A percentile compares a stretch with the other conserved stretches of the same genome.
phyloP scores from a whole-genome alignment of 306 rosid genomes.

The Ceratonia siliqua region DNA sequence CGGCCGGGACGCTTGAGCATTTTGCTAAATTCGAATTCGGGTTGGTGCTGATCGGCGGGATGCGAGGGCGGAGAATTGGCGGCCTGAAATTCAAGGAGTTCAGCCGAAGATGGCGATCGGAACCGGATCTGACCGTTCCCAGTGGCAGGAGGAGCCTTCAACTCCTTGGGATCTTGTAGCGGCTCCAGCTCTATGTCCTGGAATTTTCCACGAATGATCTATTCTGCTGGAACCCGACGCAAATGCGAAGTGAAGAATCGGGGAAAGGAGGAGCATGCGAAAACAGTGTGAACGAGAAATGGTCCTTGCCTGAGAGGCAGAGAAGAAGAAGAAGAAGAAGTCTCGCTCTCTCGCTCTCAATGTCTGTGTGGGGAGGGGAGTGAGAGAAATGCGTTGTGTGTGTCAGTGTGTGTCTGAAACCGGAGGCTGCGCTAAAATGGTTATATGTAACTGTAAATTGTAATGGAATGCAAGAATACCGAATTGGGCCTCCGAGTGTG shows the following conservation, averaged over 20 bases:
- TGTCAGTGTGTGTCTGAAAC: slow-evolving; percentile 40
- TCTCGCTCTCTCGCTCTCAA: background rate
- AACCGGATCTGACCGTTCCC: slow-evolving; percentile 78
- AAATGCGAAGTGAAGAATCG: no score
- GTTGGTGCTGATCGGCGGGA: slow-evolving; percentile 36
- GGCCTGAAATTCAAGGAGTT: slow-evolving; percentile 53
- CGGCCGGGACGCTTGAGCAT: slow-evolving; percentile 69
- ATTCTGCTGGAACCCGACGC: no score
- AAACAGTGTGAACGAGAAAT: slow-evolving; percentile 24
- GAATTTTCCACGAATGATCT: background rate
- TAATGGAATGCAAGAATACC: slow-evolving; percentile 26
- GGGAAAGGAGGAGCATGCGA: no score
- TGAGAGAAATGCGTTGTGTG: slow-evolving; percentile 33
- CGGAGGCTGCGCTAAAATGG: slow-evolving; percentile 30
- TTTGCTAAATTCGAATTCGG: slow-evolving; percentile 51
- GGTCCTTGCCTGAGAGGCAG: background rate
- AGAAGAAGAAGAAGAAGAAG: background rate
- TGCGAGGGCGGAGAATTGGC: slow-evolving; percentile 47
- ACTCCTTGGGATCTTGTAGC: slow-evolving; percentile 52
- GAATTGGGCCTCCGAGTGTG: slow-evolving; percentile 7
- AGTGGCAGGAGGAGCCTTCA: slow-evolving; percentile 51
- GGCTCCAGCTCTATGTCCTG: slow-evolving; percentile 59
- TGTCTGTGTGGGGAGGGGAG: background rate
- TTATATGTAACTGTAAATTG: slow-evolving; percentile 39
- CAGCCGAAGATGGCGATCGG: slow-evolving; percentile 69